Conservation (phyloP, 768 basidiomycete genomes). For the Mycena alexandri region DNA sequence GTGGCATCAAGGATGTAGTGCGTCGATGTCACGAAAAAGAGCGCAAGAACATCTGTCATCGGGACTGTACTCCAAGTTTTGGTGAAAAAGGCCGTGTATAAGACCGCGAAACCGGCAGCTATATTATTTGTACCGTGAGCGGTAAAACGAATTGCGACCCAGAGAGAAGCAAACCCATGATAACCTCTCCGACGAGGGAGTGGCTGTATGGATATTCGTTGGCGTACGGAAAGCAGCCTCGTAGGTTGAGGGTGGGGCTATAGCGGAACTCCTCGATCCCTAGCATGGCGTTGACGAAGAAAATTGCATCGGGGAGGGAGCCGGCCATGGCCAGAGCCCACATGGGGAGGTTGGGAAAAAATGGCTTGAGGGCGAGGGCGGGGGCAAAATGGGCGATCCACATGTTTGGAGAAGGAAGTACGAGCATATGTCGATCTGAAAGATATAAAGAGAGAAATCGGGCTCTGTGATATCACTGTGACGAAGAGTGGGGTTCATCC, state of each 20-base stretch:
- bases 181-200: slow-evolving; percentile 23
- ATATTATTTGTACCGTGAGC: slow-evolving; percentile 24
- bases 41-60: slow-evolving; percentile 22
- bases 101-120: slow-evolving; percentile 21
- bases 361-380: slow-evolving; percentile 23
- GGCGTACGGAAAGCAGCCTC: slow-evolving; percentile 23
- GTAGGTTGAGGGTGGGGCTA: slow-evolving; percentile 20
- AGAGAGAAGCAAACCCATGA: slow-evolving; percentile 25
- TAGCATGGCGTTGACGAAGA: slow-evolving; percentile 22
- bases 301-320: slow-evolving; percentile 22
- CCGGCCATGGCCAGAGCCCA: slow-evolving; percentile 19
- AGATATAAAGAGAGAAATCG: slow-evolving; percentile 19
- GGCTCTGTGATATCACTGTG: slow-evolving; percentile 21
- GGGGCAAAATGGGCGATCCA: slow-evolving; percentile 23
- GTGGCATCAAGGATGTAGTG: slow-evolving; percentile 25
- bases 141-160: slow-evolving; percentile 15
- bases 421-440: slow-evolving; percentile 21
- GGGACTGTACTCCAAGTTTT: slow-evolving; percentile 22
- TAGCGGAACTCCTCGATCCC: slow-evolving; percentile 24
- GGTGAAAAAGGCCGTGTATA: slow-evolving; percentile 24
- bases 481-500: slow-evolving; percentile 23
- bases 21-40: slow-evolving; percentile 23
- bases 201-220: slow-evolving; percentile 24
- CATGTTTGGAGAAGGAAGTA: slow-evolving; percentile 18
- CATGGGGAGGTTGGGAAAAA: slow-evolving; percentile 22